Evolutionary conservation across 495 filamentous ascomycete genomes (phyloP).

Genomic region (Trichoderma erinaceum): DNA sequence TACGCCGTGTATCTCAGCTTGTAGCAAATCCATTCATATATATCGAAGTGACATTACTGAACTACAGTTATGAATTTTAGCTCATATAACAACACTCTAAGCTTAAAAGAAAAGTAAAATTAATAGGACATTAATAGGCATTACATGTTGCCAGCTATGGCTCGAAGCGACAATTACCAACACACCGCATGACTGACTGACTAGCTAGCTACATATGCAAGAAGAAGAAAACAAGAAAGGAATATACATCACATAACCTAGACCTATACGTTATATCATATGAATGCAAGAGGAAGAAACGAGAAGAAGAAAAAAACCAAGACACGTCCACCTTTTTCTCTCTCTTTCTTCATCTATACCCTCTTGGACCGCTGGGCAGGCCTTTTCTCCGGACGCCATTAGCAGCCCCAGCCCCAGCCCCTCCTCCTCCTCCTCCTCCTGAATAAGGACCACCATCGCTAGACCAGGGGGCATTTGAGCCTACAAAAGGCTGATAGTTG

Average conservation of each 20-base stretch:
- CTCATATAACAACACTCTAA: too few relatives aligned
- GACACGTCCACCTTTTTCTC: neutral
- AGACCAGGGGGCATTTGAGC: conserved; percentile 43
- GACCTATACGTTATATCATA: conserved; percentile 8
- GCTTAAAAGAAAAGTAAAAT: too few relatives aligned
- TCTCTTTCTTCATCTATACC: conserved; percentile 7
- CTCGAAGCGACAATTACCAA: neutral
- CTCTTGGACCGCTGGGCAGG: conserved; percentile 45
- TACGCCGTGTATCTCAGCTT: too few relatives aligned
- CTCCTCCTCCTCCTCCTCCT: conserved; percentile 30
- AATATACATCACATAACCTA: conserved; percentile 1
- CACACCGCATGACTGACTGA: neutral
- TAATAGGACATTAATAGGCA: conserved; percentile 7
- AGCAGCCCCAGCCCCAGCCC: conserved; percentile 25
- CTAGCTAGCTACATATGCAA: neutral
- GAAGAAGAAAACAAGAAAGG: neutral
- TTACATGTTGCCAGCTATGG: neutral
- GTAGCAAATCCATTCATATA: too few relatives aligned
- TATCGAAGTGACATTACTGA: too few relatives aligned
- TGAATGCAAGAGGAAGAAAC: neutral
- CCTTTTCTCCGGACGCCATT: conserved; percentile 36
- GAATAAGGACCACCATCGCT: conserved; percentile 35
- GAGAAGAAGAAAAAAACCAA: neutral
- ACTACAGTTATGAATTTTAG: too few relatives aligned
- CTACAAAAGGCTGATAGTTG: conserved; percentile 39